Conservation (phyloP, 257 asterid species). For the Nicotiana knightiana region DNA sequence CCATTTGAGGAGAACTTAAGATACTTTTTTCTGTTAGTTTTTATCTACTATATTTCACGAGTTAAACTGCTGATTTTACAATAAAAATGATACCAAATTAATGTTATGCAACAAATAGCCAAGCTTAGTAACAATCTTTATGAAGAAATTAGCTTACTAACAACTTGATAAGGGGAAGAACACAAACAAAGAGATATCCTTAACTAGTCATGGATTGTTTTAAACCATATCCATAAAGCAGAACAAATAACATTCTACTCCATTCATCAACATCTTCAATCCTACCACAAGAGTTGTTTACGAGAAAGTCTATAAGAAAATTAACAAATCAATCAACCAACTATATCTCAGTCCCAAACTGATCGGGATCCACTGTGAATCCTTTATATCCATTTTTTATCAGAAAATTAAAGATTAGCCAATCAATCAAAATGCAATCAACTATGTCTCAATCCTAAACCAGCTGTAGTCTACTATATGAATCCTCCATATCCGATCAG, state of each 20-base stretch:
- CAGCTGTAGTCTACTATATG: background rate
- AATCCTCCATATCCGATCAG: background rate
- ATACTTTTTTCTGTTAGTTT: background rate
- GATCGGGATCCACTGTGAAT: background rate
- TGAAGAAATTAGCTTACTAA: background rate
- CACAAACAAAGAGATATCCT: background rate
- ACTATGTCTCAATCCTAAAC: background rate
- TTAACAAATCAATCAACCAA: background rate
- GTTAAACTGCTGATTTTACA: background rate
- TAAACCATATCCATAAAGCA: background rate
- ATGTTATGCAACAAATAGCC: background rate
- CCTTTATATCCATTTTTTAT: background rate
- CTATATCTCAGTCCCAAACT: background rate
- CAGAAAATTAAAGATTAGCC: background rate
- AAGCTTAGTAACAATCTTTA: background rate
- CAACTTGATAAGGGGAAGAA: background rate
- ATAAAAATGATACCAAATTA: background rate
- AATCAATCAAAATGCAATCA: background rate
- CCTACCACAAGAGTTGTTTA: background rate
- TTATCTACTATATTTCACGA: background rate
- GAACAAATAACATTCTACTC: background rate
- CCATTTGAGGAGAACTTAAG: background rate
- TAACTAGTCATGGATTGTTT: background rate
- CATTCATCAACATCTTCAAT: background rate
- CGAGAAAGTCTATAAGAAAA: background rate